Base-by-base conservation (phyloP, 305 asterid species). In the Plantago lanceolata region DNA sequence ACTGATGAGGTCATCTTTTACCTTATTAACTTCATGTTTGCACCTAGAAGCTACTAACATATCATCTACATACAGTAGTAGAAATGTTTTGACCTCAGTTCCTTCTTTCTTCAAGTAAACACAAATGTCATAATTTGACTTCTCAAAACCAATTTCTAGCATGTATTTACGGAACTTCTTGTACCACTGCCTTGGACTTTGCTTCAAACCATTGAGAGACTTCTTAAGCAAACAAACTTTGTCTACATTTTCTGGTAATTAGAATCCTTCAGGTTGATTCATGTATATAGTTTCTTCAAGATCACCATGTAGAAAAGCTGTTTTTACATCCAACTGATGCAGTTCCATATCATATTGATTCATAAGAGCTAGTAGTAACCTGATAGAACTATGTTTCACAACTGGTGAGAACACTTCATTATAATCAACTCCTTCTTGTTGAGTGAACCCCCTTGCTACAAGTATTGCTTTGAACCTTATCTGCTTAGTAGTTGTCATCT, bases 371-470 rank as follows among this genome's bases (percentile, higher is more conserved):
- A 5, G 18, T n/a, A 47, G 16, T 13, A 47, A 4, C 2, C 19
- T 47, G 51, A 47, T 47, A 47, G 51, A 47, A 4, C 17, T 47
- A 13, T 47, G 51, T 24, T 15, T 14, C 17, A 50, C 55, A 7
- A 50, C 55, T 8, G 26, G 55, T 12, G 4, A 77, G 67, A 19
- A 73, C 64, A 54, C 28, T 3, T 54, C 59, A 43, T 9, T 43
- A 5, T 9, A 54, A 16, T 13, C 59, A 43, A 43, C 18, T 54
- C 28, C 37, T 26, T 54, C 37, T 26, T 54, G 16, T 6, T 54
- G 59, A 0, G 37, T 19, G 8, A 28, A 55, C 4, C 60, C 60
- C 20, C 35, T 55, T 11, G 19, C 60, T 8, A 55, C 44, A 0
- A 55, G 7, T 14, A 35, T 53, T 1, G 5, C 58, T 7, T 53